Evolutionary conservation across 1,139 yeast genomes (phyloP), one percentile per base, ranked within the genome.

Genomic region (Yamadazyma sp.): DNA sequence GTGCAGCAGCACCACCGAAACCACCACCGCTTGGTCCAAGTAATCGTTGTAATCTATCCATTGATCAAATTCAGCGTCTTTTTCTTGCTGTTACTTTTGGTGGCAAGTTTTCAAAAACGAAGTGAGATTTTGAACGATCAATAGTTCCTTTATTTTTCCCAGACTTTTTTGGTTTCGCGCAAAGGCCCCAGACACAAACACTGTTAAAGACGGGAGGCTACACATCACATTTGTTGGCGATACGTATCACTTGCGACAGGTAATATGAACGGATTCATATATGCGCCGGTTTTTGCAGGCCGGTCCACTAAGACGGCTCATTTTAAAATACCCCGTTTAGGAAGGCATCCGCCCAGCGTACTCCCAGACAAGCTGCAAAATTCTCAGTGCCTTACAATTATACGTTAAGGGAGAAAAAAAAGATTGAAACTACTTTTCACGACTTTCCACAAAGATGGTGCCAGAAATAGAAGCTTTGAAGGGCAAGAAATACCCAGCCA

Each of bases 31-130:
- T 73, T 39, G 79, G 77, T 32, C 84, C 87, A 55, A 81, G 68
- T 53, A 83, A 67, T 69, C 91, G 74, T 56, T 83, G 92, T 61
- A 84, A 70, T 69, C 87, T 77, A 61, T 84, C 88, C 92, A 84
- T 83, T 16, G 22, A 20, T 20, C 8, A 6, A 8, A 6, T 20
- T 20, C 8, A 20, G 8, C 8, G 22, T 20, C 8, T 20, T 20
- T 20, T 20, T 20, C 22, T 20, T 20, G 22, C 22, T 20, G 22
- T 20, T 4, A 32, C 11, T 17, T 24, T 14, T 40, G 39, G 39
- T 42, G 46, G 45, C 45, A 33, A 42, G 33, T 28, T 28, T 28
- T 28, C 16, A 12, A 16, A 11, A n/a, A 20, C 28, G 31, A 33
- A 25, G 20, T 34, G 30, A 33, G 30, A 20, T 33, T 29, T 29